A percentile compares a stretch with the other conserved stretches of the same genome.
phyloP scores from a whole-genome alignment of 768 basidiomycete genomes.

The Saitozyma sp. region DNA sequence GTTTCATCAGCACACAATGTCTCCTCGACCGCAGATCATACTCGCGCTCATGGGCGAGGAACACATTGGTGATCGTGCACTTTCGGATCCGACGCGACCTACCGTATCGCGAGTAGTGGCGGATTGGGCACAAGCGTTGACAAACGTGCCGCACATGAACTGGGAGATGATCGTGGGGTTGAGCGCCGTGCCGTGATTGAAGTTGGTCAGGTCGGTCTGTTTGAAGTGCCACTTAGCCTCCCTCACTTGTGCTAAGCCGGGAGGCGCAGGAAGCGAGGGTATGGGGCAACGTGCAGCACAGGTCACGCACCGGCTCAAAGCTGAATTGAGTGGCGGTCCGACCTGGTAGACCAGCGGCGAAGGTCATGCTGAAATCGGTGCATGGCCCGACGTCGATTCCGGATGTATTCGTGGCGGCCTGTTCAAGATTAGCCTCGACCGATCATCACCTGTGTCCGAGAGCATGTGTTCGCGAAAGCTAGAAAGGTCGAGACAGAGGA shows the following conservation, averaged over 20 bases:
- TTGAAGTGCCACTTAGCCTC: too few species aligned
- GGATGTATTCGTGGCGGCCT: conserved; percentile 6
- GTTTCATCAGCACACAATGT: not conserved
- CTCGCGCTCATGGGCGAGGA: not conserved
- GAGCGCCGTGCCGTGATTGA: conserved; percentile 37
- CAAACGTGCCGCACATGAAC: conserved; percentile 41
- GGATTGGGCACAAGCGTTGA: conserved; percentile 37
- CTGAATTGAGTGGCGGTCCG: conserved; percentile 25
- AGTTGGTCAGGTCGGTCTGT: conserved; percentile 24
- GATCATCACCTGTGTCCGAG: too few species aligned
- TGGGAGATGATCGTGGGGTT: conserved; percentile 34
- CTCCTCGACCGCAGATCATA: too few species aligned
- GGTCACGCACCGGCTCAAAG: conserved; percentile 16
- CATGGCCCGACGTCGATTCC: conserved; percentile 35
- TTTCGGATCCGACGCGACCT: not conserved
- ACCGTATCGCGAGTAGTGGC: conserved; percentile 29
- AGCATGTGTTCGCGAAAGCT: too few species aligned
- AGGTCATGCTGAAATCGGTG: conserved; percentile 36
- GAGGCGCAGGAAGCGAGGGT: too few species aligned
- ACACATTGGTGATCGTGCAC: too few species aligned
- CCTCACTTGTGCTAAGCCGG: too few species aligned
- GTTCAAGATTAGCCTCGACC: not conserved
- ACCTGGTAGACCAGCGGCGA: conserved; percentile 24
- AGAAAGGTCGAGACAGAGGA: too few species aligned
- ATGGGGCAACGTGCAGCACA: not conserved